Percentiles rank a stretch among this genome's conserved stretches.
phyloP scores from a whole-genome alignment of 805 yeast genomes.

The Lachancea kluyveri region DNA sequence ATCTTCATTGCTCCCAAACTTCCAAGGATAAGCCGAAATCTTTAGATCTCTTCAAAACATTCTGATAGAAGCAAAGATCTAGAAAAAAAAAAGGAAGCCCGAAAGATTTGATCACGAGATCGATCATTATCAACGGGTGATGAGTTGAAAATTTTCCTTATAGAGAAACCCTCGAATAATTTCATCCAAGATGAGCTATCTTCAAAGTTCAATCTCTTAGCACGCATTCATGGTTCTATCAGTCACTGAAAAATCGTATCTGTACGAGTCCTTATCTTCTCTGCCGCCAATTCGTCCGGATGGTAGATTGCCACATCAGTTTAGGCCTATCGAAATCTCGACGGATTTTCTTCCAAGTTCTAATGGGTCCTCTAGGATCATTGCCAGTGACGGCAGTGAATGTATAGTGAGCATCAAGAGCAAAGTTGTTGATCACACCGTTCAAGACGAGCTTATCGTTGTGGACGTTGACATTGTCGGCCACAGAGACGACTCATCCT shows the following conservation, averaged over 20 bases:
- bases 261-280: slow-evolving; percentile 62
- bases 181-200: too few species aligned
- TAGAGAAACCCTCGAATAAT: too few species aligned
- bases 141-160: too few species aligned
- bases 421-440: slow-evolving; percentile 55
- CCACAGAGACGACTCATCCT: slow-evolving; percentile 68
- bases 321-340: slow-evolving; percentile 80
- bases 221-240: slow-evolving; percentile 68
- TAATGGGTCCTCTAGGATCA: slow-evolving; percentile 86
- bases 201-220: neutral
- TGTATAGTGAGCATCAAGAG: slow-evolving; percentile 88
- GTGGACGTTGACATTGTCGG: slow-evolving; percentile 82
- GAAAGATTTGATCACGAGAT: too few species aligned
- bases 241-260: slow-evolving; percentile 68
- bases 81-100: too few species aligned
- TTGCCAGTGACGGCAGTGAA: slow-evolving; percentile 86
- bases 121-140: too few species aligned
- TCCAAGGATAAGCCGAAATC: too few species aligned
- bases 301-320: slow-evolving; percentile 66
- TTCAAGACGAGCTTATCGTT: slow-evolving; percentile 48
- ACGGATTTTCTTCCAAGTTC: slow-evolving; percentile 79
- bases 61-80: too few species aligned
- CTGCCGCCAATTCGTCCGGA: slow-evolving; percentile 75
- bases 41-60: too few species aligned
- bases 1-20: too few species aligned